Base-by-base conservation (phyloP, 768 basidiomycete species). In the Naganishia kalamii region DNA sequence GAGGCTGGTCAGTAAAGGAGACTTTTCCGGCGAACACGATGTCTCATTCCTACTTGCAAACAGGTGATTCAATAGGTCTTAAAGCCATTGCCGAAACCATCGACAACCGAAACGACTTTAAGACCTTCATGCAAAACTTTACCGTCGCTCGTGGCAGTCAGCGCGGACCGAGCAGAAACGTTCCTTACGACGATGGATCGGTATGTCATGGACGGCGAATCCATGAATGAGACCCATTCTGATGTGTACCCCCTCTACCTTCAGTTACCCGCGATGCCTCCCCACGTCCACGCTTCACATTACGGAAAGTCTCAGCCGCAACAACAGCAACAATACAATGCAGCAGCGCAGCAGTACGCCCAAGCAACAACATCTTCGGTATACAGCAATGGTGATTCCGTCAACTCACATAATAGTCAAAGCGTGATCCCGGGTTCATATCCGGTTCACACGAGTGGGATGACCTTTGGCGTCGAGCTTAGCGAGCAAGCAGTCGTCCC, bases 71-170 rank as follows among this genome's bases (percentile, higher is more conserved):
- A 82, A 81, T 85, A 7, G 92, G 94, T 13, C 80, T 99, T 52
- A 94, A 94, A 76, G 81, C 87, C 1, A 85, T 90, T 25, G 87
- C 88, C 65, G 93, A 97, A 76, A 84, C 85, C 5, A 96, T 99
- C 70, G 94, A 99, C 79, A 92, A 92, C 71, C 85, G 92, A 41
- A 83, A 86, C 37, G 96, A 99, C 78, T 98, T 99, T 81, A 94
- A 89, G 80, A 85, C 84, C 8, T 99, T 88, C 75, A 97, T 99
- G 93, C 91, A 96, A 75, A 92, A 96, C 75, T 99, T 94, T 74
- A 87, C 89, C 0, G 91, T 93, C 73, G 91, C 91, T 30, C 88
- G 89, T 66, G 89, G 87, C 61, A 65, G 77, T 5, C 72, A 75
- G 15, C 82, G 86, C 41, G 90, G 89, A n/a, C 90, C 89, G 30